Evolutionary conservation across 805 yeast species (phyloP), one percentile per base, ranked within the genome.

Genomic region (Sugiyamaella qingdaonensis): DNA sequence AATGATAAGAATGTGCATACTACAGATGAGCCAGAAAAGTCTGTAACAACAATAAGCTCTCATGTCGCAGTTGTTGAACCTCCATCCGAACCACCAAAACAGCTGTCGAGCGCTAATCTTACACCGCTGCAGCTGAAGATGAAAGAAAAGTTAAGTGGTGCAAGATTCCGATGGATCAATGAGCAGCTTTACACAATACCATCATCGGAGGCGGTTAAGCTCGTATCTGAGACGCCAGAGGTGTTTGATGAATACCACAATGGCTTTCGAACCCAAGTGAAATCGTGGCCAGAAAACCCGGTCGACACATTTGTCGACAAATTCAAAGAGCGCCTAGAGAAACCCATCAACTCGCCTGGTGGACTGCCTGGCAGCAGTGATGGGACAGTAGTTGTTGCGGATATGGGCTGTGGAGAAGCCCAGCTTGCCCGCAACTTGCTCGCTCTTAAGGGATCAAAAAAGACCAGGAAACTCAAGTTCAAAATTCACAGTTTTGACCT

Each of bases 351-450:
- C 68, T 96, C 97, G 0, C 98, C 98, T 2, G 98, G 98, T 58
- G 98, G 97, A 2, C 76, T 91, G 52, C 97, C 97, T 1, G 79
- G 76, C 45, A 67, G 62, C 43, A 55, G 57, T 21, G 70, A 70
- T 47, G 81, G 81, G 52, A 77, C 78, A 54, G 82, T 92, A 35
- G 89, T 86, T 2, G 79, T 94, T 54, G 97, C 98, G 0, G 99
- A 94, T 72, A 92, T 94, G 98, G 99, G 99, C 10, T 94, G 99
- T 69, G 99, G 99, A 52, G 99, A 94, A 69, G 99, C 98, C 0
- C 86, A 87, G 62, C 77, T 94, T 46, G 83, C 96, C 1, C 69
- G 75, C 37, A 87, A 89, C 61, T 77, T 88, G 48, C 74, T 74
- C 48, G 65, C 64, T 32, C 68, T 71, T 55, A 70, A 70, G 51